Percentiles rank a stretch among this genome's conserved stretches.
Evolutionary conservation across 2,329 filamentous ascomycete species (phyloP).

Genomic region (Alternaria brassicicola): DNA sequence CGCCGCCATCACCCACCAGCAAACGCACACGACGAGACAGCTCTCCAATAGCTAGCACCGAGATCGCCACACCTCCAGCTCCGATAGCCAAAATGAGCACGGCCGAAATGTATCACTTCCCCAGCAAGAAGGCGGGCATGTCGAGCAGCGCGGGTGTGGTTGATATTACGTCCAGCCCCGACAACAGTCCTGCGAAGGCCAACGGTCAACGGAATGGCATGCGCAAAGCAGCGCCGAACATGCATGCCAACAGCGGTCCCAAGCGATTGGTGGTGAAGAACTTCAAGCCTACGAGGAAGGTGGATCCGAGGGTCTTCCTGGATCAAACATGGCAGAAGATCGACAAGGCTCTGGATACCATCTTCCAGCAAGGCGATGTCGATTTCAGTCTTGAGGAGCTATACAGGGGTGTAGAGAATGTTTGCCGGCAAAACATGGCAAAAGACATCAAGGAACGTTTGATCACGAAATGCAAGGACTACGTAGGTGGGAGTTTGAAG

Average conservation of each 20-base stretch:
- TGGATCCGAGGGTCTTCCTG: slow-evolving; percentile 78
- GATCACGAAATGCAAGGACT: slow-evolving; percentile 67
- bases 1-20: slow-evolving; percentile 36
- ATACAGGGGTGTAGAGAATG: slow-evolving; percentile 88
- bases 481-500: slow-evolving; percentile 64
- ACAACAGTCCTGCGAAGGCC: slow-evolving; percentile 52
- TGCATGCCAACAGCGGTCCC: slow-evolving; percentile 68
- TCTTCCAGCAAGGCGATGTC: slow-evolving; percentile 70
- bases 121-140: slow-evolving; percentile 34
- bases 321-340: slow-evolving; percentile 76
- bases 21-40: slow-evolving; percentile 42
- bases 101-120: slow-evolving; percentile 46
- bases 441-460: slow-evolving; percentile 71
- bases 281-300: slow-evolving; percentile 68
- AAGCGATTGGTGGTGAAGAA: slow-evolving; percentile 96
- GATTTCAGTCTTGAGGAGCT: slow-evolving; percentile 79
- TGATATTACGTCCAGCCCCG: slow-evolving; percentile 44
- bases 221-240: slow-evolving; percentile 64
- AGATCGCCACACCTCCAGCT: slow-evolving; percentile 16
- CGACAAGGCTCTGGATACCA: slow-evolving; percentile 71
- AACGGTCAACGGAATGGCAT: slow-evolving; percentile 45
- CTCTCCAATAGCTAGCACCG: slow-evolving; percentile 20
- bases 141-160: slow-evolving; percentile 28
- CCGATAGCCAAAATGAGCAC: slow-evolving; percentile 35
- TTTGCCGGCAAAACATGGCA: slow-evolving; percentile 80